phyloP scores from a whole-genome alignment of 768 basidiomycete genomes.

The Strobilomyces echinocephalus region DNA sequence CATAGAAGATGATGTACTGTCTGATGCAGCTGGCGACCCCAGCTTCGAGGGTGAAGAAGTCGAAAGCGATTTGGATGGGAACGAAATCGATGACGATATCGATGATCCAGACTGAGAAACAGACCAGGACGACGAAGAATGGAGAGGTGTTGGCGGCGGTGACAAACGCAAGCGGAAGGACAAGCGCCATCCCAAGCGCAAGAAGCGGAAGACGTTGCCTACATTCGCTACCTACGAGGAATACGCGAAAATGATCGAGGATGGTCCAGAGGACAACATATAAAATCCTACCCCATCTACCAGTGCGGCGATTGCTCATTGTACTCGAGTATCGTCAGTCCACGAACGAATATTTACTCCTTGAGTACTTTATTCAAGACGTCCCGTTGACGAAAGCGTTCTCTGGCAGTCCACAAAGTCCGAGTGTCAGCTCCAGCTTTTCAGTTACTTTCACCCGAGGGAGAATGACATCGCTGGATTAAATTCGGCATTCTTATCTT shows the following conservation, averaged over 20 bases:
- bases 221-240: conserved; percentile 88
- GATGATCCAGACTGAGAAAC: conserved; percentile 48
- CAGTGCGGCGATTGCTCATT: not conserved
- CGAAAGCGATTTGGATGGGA: conserved; percentile 25
- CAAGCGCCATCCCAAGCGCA: conserved; percentile 44
- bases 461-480: not conserved
- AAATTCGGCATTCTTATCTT: not conserved
- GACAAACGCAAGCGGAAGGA: conserved; percentile 52
- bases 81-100: conserved; percentile 40
- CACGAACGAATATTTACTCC: not conserved
- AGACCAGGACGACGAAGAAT: conserved; percentile 18
- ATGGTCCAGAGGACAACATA: conserved; percentile 33
- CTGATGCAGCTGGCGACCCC: conserved; percentile 30
- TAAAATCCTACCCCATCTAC: not conserved
- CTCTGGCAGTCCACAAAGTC: no score
- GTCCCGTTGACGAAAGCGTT: not conserved
- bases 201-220: conserved; percentile 64
- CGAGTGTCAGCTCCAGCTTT: no score
- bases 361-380: conserved; percentile 3
- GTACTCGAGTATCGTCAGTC: not conserved
- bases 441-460: no score
- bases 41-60: conserved; percentile 32
- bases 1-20: conserved; percentile 23
- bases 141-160: conserved; percentile 40
- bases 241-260: conserved; percentile 80